A percentile compares a stretch with the other conserved stretches of the same genome.
phyloP scores from a whole-genome alignment of 371 early-diverging fungal species.

The Circinella umbellata region DNA sequence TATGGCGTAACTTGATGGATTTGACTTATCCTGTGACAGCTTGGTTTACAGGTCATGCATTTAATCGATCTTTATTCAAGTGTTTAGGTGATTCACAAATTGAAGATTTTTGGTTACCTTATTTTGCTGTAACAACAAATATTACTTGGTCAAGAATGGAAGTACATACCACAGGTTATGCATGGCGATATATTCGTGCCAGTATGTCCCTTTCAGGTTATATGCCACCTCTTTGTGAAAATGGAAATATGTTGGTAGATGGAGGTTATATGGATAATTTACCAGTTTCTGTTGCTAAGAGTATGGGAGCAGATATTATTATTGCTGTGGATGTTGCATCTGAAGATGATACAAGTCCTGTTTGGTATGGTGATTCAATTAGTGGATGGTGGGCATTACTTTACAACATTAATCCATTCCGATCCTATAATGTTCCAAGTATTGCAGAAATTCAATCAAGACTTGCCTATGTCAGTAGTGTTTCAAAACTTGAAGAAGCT shows the following conservation, averaged over 20 bases:
- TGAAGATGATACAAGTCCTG: slow-evolving; percentile 92
- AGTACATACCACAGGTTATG: slow-evolving; percentile 90
- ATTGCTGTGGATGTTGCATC: slow-evolving; percentile 97
- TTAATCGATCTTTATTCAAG: slow-evolving; percentile 96
- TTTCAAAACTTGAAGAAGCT: slow-evolving; percentile 89
- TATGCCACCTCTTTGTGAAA: slow-evolving; percentile 95
- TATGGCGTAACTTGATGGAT: slow-evolving; percentile 94
- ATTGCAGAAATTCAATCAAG: slow-evolving; percentile 98
- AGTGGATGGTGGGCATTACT: slow-evolving; percentile 95
- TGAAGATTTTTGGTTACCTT: slow-evolving; percentile 98
- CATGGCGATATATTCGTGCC: slow-evolving; percentile 98
- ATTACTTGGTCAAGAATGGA: slow-evolving; percentile 95
- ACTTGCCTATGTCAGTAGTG: slow-evolving; percentile 95
- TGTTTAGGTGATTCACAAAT: slow-evolving; percentile 93
- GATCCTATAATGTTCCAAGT: slow-evolving; percentile 81
- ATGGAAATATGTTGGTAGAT: slow-evolving; percentile 96
- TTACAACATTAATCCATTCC: slow-evolving; percentile 84
- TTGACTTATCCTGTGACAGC: slow-evolving; percentile 96
- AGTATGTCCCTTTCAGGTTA: slow-evolving; percentile 98
- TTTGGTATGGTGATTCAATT: slow-evolving; percentile 92
- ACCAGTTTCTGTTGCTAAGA: slow-evolving; percentile 94
- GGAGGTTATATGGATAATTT: slow-evolving; percentile 99
- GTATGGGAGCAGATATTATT: slow-evolving; percentile 90
- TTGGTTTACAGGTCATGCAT: slow-evolving; percentile 91
- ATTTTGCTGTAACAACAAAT: slow-evolving; percentile 97